Evolutionary conservation across 2,329 filamentous ascomycete species (phyloP).

Genomic region (Stromatinia cepivora): DNA sequence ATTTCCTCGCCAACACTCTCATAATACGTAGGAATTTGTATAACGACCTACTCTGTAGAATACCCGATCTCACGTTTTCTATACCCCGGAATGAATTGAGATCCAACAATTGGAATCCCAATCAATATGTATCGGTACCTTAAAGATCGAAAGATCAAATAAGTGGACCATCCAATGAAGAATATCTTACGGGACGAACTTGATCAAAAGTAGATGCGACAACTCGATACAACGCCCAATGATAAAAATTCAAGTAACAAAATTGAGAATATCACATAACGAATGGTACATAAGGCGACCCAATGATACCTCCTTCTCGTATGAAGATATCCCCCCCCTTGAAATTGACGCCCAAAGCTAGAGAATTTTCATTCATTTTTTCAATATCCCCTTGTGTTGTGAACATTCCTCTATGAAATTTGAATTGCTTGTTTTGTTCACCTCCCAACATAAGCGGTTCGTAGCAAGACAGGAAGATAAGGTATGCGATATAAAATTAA

Average conservation of each 20-base stretch:
- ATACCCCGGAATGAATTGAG: background rate
- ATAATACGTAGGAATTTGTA: background rate
- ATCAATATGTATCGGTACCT: constrained; percentile 14
- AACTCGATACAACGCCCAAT: constrained; percentile 6
- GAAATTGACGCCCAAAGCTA: constrained; percentile 17
- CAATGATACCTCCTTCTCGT: background rate
- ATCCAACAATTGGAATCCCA: background rate
- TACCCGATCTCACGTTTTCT: background rate
- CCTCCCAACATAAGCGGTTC: background rate
- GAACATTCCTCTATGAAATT: background rate
- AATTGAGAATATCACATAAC: background rate
- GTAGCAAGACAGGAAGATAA: background rate
- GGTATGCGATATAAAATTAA: background rate
- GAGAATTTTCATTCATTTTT: background rate
- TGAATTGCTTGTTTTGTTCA: background rate
- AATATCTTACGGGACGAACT: background rate
- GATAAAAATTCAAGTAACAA: background rate
- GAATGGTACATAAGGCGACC: background rate
- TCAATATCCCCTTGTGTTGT: background rate
- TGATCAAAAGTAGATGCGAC: background rate
- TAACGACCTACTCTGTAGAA: background rate
- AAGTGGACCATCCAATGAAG: constrained; percentile 15
- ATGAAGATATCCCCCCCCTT: background rate
- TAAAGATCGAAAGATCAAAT: background rate
- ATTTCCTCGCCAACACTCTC: background rate